Base-by-base conservation (phyloP, 257 asterid species). In the Leptodermis oblonga region DNA sequence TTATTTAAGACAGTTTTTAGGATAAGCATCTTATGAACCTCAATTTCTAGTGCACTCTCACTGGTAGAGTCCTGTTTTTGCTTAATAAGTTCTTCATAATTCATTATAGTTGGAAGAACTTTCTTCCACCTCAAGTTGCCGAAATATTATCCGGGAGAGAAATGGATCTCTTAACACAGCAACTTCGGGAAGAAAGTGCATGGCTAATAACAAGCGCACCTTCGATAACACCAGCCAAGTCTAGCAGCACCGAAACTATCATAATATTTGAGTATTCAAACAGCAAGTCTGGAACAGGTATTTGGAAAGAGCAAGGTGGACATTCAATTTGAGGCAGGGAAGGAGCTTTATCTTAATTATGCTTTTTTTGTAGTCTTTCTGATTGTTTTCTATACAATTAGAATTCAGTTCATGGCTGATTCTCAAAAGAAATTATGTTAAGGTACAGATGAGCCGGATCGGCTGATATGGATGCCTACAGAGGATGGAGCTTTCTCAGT, bases 41-140 rank as follows among this genome's bases (percentile, higher is more conserved):
- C 74, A 51, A 49, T 65, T 78, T 34, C 28, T 83, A 45, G 18
- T 84, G 89, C 95, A 93, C 96, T 62, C 95, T 90, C 77, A 93
- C 97, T 18, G 97, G 96, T 63, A 96, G 97, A 80, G 86, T 87
- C 68, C 88, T 93, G 70, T 45, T 93, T 54, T 79, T 93, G 80
- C 92, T 97, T 73, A 88, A 93, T 74, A 93, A 90, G 83, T 90
- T 82, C 86, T 48, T 85, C 70, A 90, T 93, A 81, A 79, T 90
- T 76, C 86, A 90, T 71, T 93, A 88, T 70, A 80, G 97, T 80
- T 97, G 99, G 70, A 93, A 93, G 78, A 95, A 93, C 81, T 93
- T 90, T 80, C 71, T 93, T 77, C 88, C 97, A 79, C 28, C 90
- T 70, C 82, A 80, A 72, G 95, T 93, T 74, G 95, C 87, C 45